phyloP scores from a whole-genome alignment of 768 basidiomycete species.

The Xerocomellus chrysenteron region DNA sequence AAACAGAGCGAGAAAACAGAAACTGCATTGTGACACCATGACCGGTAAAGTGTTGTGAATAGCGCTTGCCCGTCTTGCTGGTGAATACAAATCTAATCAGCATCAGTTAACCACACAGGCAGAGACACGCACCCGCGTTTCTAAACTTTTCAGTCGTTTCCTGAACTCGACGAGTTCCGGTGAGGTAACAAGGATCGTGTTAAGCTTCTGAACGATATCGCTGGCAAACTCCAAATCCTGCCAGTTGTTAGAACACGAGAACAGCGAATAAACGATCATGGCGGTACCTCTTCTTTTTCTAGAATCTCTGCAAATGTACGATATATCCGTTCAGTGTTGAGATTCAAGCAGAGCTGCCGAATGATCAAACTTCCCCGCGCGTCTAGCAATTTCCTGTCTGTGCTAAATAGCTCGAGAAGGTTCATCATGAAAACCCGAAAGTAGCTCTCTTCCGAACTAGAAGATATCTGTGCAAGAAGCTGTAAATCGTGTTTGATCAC shows the following conservation, averaged over 20 bases:
- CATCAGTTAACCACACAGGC: not conserved
- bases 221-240: conserved; percentile 98
- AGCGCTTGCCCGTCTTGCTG: conserved; percentile 95
- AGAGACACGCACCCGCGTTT: conserved; percentile 69
- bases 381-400: conserved; percentile 86
- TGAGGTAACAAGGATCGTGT: conserved; percentile 93
- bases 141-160: conserved; percentile 87
- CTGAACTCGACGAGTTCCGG: conserved; percentile 95
- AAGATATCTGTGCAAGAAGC: conserved; percentile 94
- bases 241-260: not conserved
- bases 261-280: not conserved
- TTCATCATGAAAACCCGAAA: conserved; percentile 97
- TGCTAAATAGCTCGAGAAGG: conserved; percentile 91
- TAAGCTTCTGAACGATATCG: conserved; percentile 96
- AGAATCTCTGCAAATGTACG: conserved; percentile 94
- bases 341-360: conserved; percentile 87
- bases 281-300: conserved; percentile 91
- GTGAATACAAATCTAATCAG: not conserved
- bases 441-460: conserved; percentile 91
- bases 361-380: conserved; percentile 94
- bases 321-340: conserved; percentile 95
- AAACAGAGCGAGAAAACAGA: conserved; percentile 95
- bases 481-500: conserved; percentile 97
- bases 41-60: conserved; percentile 91
- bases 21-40: conserved; percentile 99